These are phyloP conservation scores for Aspergillus ibericus DNA, from an alignment of 2,329 filamentous ascomycete genomes.

Conservation along the genomic window DNA sequence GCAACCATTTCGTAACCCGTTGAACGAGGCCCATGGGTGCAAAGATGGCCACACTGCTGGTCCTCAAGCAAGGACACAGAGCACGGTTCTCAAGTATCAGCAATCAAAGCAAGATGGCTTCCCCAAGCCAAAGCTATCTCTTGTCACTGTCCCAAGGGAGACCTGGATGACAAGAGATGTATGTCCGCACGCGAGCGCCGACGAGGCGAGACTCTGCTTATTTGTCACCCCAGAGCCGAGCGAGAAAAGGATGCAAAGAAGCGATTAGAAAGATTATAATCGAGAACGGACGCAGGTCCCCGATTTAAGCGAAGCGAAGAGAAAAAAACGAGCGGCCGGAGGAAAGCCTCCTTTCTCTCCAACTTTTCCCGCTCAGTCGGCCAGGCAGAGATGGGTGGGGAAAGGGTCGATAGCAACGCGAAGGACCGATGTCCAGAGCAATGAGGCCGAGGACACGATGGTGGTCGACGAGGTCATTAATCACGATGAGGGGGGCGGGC, in stretches of 20 bases:
- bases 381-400: conserved; percentile 33
- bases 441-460: conserved; percentile 24
- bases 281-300: conserved; percentile 18
- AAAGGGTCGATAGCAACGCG: conserved; percentile 27
- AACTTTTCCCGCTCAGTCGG: conserved; percentile 33
- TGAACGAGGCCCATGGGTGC: conserved; percentile 55
- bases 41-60: conserved; percentile 27
- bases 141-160: neutral
- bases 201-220: conserved; percentile 4
- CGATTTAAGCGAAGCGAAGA: conserved; percentile 4
- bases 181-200: conserved; percentile 19
- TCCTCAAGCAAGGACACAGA: conserved; percentile 8
- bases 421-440: conserved; percentile 25
- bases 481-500: conserved; percentile 17
- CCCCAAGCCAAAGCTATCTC: neutral
- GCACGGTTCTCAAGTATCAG: conserved; percentile 12
- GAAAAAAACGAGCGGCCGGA: conserved; percentile 43
- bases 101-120: neutral
- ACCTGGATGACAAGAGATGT: conserved; percentile 3
- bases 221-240: conserved; percentile 5
- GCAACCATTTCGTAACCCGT: conserved; percentile 54
- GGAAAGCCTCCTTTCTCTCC: conserved; percentile 44
- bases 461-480: conserved; percentile 32
- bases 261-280: conserved; percentile 10
- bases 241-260: conserved; percentile 3